Base-by-base conservation (phyloP, 768 basidiomycete species). In the Boletus rex-veris region DNA sequence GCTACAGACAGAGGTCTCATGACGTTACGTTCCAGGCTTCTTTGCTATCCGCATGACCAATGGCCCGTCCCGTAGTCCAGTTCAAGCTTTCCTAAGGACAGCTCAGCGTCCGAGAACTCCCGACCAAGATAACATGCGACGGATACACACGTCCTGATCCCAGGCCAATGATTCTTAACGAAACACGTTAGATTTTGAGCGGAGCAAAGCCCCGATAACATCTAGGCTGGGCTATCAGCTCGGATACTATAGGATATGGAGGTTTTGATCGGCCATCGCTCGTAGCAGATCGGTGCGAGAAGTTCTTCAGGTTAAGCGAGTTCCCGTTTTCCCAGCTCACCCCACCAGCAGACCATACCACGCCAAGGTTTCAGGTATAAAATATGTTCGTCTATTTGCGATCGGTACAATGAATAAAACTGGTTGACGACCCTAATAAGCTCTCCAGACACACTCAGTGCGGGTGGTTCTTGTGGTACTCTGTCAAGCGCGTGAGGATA, bases 381-480 rank as follows among this genome's bases (percentile, higher is more conserved):
- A 60, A 55, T 50, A 55, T 12, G 55, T 5, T 52, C 38, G 54
- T 68, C 69, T 68, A 68, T 71, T 67, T 33, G 58, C 45, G 24
- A 36, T 47, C 21, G 45, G 28, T 68, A 67, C 64, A 67, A 52
- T 37, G 53, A 52, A 56, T 38, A 48, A 59, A 50, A 50, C 47
- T 55, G 57, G 53, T 37, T 46, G 48, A 53, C 12, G 46, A 52
- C 28, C 45, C 40, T 31, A 30, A 16, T 41, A 42, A 30, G 35
- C 46, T 55, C 30, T 50, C 35, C 41, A 24, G 42, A 53, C 15
- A 44, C 57, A 49, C 52, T 72, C 75, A 92, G 74, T 92, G 91
- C n/a, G 85, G 74, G 70, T 89, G 85, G 77, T 92, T 90, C 81
- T 92, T 92, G 82, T 91, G 88, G 74, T 91, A 88, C 72, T 92